Base-by-base conservation (phyloP, 305 asterid genomes). In the Fraxinus floribunda region DNA sequence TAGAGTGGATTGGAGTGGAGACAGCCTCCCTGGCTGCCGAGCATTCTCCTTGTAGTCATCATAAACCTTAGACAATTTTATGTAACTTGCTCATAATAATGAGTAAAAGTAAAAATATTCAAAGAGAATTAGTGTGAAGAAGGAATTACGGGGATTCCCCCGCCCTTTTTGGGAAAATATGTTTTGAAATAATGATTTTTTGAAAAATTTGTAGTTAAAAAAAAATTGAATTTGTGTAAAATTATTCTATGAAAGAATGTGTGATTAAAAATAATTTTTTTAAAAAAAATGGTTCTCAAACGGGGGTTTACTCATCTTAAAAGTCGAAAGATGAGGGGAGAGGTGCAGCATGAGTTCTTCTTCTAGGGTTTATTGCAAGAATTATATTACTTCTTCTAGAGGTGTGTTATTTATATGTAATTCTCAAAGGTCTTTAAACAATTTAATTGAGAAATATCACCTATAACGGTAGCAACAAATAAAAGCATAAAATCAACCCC, bases 111-210 rank as follows among this genome's bases (percentile, higher is more conserved):
- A 26, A 36, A 55, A 81, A 16, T 0, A 3, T 18, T 24, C 1
- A 3, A n/a, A 44, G 1, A 11, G 8, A 55, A 1, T 32, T 38
- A 29, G 20, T 3, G 26, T 74, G 90, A 93, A 91, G 83, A 91
- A 93, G 0, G 94, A 91, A 66, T 91, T 89, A 0, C 93, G 94
- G 3, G 95, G 3, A 2, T 32, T 32, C 4, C 3, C 35, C 3
- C 35, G 35, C 3, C 26, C 26, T 24, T 30, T 30, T 30, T 35
- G 7, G 38, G 1, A 36, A 36, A 36, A 36, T 36, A 8, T 5
- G 8, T 36, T 36, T 36, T 36, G 39, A 36, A 36, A 36, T 36
- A 6, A 6, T 36, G 39, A 5, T 36, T 6, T 36, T 36, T 36
- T 36, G 8, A 36, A 36, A 0, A 36, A 36, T 36, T 36, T 36